These are phyloP conservation scores for Gossypium davidsonii DNA, from an alignment of 441 rosid species.

Conservation along the genomic window DNA sequence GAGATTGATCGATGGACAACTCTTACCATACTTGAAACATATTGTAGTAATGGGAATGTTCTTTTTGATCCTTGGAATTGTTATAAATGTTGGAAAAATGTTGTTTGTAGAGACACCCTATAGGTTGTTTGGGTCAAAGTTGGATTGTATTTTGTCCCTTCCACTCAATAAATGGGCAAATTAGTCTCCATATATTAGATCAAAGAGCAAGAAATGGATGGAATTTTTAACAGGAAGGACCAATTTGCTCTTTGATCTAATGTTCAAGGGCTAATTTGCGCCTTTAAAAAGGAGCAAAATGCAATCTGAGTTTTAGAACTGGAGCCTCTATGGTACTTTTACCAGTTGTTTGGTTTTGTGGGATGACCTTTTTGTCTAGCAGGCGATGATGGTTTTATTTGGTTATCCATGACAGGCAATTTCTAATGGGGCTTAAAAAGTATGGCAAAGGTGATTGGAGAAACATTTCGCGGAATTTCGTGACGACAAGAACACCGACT, in stretches of 20 bases:
- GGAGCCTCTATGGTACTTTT: too few relatives aligned
- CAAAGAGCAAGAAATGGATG: too few relatives aligned
- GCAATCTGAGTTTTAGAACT: too few relatives aligned
- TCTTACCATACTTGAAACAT: not conserved
- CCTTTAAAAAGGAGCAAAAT: too few relatives aligned
- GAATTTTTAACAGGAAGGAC: too few relatives aligned
- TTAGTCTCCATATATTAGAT: too few relatives aligned
- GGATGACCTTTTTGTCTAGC: constrained; percentile 1
- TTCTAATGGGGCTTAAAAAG: constrained; percentile 79
- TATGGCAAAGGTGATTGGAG: constrained; percentile 99
- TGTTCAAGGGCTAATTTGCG: too few relatives aligned
- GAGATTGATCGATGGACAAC: not conserved
- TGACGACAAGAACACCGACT: constrained; percentile 79
- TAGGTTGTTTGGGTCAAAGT: not conserved
- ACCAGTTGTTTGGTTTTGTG: too few relatives aligned
- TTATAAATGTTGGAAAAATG: not conserved
- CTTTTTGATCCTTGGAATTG: constrained; percentile 1
- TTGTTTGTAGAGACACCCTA: not conserved
- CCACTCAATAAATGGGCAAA: too few relatives aligned
- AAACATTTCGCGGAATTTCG: constrained; percentile 77
- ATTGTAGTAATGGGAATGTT: not conserved
- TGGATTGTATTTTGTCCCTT: too few relatives aligned
- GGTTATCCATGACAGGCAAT: constrained; percentile 52
- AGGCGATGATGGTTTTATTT: constrained; percentile 6
- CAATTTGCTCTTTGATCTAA: too few relatives aligned